Base-by-base conservation (phyloP, 495 filamentous ascomycete species). In the Aspergillus taichungensis region DNA sequence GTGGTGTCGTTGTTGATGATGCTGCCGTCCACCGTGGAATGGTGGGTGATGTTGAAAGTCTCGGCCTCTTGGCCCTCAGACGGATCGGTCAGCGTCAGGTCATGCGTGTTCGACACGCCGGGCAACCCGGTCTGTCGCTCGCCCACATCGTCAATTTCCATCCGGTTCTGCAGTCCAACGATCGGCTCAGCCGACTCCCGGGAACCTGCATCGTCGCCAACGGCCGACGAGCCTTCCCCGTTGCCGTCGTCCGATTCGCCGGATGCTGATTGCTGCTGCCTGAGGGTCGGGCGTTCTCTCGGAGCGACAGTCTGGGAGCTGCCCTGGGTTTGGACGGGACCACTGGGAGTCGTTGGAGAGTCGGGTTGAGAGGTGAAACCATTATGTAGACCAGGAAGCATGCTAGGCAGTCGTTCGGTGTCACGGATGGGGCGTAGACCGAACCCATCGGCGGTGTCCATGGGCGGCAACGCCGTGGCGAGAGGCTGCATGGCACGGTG, bases 31-130 rank as follows among this genome's bases (percentile, higher is more conserved):
- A 94, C 78, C 5, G 82, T 75, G 30, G 83, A 85, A 34, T 88
- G 82, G 60, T 95, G 92, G n/a, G 87, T 90, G 55, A 98, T 95
- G 61, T 95, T 94, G 64, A 98, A 95, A 0, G 88, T 89, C 49
- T 89, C 87, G 3, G 81, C 76, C 37, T 95, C 90, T 50, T 84
- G 85, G 10, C 80, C 75, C 57, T 92, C 89, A 1, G 91, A 87
- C 1, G 83, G 83, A 41, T 88, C 85, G 2, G 83, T 82, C 6
- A 85, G 83, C 8, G 80, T 78, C 40, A 95, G 60, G 42, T 80
- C 82, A 42, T 95, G 79, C 10, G 83, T 72, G 2, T 87, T 76
- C 33, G 80, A 78, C n/a, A 84, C 81, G 29, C 79, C 81, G 34
- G 87, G 84, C 41, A 96, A 74, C 62, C 94, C 84, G 35, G 77